Conservation (phyloP, 306 rosid species). For the Cicer yamashitae region DNA sequence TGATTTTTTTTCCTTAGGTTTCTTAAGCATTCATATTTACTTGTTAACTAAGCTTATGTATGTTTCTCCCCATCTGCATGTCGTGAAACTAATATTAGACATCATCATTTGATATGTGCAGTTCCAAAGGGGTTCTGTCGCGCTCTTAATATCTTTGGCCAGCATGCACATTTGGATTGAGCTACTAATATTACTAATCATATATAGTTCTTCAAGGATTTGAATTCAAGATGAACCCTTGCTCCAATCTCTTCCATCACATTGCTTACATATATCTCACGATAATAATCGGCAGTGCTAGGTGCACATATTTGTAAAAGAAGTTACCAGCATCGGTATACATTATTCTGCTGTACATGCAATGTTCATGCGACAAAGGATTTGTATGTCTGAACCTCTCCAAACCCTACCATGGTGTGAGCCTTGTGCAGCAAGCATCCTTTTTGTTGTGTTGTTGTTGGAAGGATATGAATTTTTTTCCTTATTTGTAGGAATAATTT, state of each 20-base stretch:
- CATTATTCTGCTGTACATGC: neutral
- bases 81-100: conserved; percentile 16
- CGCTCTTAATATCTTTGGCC: conserved; percentile 51
- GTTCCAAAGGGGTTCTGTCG: conserved; percentile 88
- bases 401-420: neutral
- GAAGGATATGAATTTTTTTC: neutral
- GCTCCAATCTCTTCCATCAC: neutral
- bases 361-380: neutral
- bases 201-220: neutral
- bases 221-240: conserved; percentile 14
- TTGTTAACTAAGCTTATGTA: neutral
- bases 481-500: neutral
- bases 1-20: neutral
- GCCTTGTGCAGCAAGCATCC: conserved; percentile 12
- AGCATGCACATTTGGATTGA: conserved; percentile 21
- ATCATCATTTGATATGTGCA: conserved; percentile 49
- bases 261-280: neutral
- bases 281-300: neutral
- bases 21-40: conserved; percentile 6
- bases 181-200: conserved; percentile 21
- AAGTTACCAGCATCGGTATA: conserved; percentile 24
- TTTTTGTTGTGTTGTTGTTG: neutral
- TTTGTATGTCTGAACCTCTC: conserved; percentile 1
- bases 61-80: neutral
- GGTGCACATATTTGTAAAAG: neutral